Base-by-base conservation (phyloP, 2,329 filamentous ascomycete species). In the Gremmenia infestans region DNA sequence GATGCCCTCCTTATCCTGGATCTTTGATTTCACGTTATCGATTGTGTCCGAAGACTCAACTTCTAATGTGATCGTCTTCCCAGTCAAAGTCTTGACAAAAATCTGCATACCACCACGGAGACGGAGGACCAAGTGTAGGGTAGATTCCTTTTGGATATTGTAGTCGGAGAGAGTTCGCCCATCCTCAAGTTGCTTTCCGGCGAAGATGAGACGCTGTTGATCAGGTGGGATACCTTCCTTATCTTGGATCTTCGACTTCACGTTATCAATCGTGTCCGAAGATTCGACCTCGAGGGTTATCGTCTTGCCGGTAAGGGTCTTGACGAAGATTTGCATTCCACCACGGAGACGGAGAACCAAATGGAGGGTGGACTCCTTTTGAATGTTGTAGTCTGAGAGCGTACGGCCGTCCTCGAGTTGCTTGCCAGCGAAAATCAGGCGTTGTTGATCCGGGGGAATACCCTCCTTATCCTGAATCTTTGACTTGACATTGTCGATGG, bases 401-500 rank as follows among this genome's bases (percentile, higher is more conserved):
- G 94, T 97, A 73, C 94, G 93, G 78, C 94, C 94, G 74, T 99
- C 94, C 82, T 97, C 94, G 74, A 99, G 92, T 85, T 99, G 94
- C 88, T 99, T 99, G 77, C 94, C 94, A 73, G 94, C 94, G 80
- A 97, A 99, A 86, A 99, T 99, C 78, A 99, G 81, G 76, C 94
- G 93, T 84, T 99, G 94, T 79, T 97, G 94, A 82, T 97, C 94
- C 49, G 94, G 93, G 74, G 94, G 94, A 68, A 99, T 99, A 70
- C 94, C 93, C 83, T 99, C 94, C 89, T 97, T 99, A 87, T 97
- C 94, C 91, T 87, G 81, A 70, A 85, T 85, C 86, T 99, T 97
- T 82, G 89, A 91, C 88, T 97, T 97, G 82, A 99, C 94, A 88
- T 97, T 97, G 87, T 97, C 94, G 80, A 99, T 97, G 74, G 93